Evolutionary conservation across 768 basidiomycete genomes (phyloP), one percentile per base, ranked within the genome.

Genomic region (Xanthoconium purpureum): DNA sequence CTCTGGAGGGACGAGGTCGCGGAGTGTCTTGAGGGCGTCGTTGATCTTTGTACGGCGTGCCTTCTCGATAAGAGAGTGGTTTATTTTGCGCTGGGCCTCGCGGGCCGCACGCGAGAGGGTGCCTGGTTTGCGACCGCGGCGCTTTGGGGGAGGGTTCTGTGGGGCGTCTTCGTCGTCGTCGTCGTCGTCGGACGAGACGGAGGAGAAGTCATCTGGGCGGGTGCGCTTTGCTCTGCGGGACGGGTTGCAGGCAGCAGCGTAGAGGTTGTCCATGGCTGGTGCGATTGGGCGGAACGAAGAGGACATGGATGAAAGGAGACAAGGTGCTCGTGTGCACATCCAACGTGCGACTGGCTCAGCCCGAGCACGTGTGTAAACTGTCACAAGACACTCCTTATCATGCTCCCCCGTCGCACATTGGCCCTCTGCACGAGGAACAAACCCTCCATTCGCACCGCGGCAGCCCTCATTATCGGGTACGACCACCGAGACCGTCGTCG

Each of bases 31-130:
- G 6, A 98, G 79, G 0, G 94, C 92, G 50, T 92, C 88, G 67
- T 98, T 98, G 61, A 98, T 98, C 80, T 97, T 97, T 12, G 95
- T 96, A 56, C 95, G 80, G 32, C 95, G 77, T 0, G 94, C 85
- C 67, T 95, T 91, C 75, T 98, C 95, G 68, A 98, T 98, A 59
- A 94, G 84, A 6, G 89, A 91, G 66, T 98, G 95, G 73, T 97
- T 97, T 36, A 92, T 83, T 70, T 95, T 93, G 50, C 95, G 84
- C 71, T 92, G 86, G 3, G 87, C 82, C 73, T 96, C 94, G 46
- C 94, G 80, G 32, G 89, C 89, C 14, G 82, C 81, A 57, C 89
- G 87, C 17, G 88, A 88, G 45, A 89, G 71, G 10, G 82, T 78
- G 10, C 85, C 85, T 0, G 89, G 87, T 65, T 88, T 89, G 49